phyloP scores from a whole-genome alignment of 345 rosid species.

The Kernera saxatilis region DNA sequence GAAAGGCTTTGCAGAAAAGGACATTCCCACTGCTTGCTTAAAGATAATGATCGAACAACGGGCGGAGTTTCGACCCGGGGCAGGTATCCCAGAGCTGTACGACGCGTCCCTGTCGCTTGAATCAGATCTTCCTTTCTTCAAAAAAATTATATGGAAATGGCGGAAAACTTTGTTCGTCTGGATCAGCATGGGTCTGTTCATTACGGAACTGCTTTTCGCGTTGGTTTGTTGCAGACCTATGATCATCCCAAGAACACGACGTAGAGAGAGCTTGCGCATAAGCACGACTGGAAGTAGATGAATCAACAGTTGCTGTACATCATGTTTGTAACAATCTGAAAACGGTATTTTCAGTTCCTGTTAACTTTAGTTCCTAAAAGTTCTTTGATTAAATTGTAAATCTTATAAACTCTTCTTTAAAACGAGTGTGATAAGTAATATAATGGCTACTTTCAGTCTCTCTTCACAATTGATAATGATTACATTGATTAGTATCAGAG shows the following conservation, averaged over 20 bases:
- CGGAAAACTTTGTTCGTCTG: slow-evolving; percentile 67
- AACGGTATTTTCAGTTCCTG: slow-evolving; percentile 15
- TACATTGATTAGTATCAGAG: not conserved
- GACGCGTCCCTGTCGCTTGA: slow-evolving; percentile 55
- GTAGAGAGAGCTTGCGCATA: slow-evolving; percentile 28
- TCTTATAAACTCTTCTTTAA: not conserved
- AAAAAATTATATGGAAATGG: slow-evolving; percentile 71
- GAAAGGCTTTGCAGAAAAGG: slow-evolving; percentile 53
- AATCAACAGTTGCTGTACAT: slow-evolving; percentile 12
- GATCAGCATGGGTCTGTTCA: slow-evolving; percentile 47
- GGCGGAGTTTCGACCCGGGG: slow-evolving; percentile 59
- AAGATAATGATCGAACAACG: slow-evolving; percentile 63
- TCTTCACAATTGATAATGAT: not conserved
- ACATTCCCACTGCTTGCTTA: slow-evolving; percentile 52
- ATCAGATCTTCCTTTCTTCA: slow-evolving; percentile 63
- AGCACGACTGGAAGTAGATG: slow-evolving; percentile 18
- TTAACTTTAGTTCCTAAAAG: not conserved
- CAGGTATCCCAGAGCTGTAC: slow-evolving; percentile 83
- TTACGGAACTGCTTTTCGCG: slow-evolving; percentile 42
- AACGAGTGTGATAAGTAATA: not conserved
- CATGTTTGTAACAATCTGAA: slow-evolving; percentile 16
- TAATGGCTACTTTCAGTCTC: not conserved
- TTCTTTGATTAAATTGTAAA: slow-evolving; percentile 20
- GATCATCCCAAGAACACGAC: slow-evolving; percentile 50
- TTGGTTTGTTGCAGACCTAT: slow-evolving; percentile 65